Evolutionary conservation across 148 eudicot genomes (phyloP).

Genomic region (Silene uniflora): DNA sequence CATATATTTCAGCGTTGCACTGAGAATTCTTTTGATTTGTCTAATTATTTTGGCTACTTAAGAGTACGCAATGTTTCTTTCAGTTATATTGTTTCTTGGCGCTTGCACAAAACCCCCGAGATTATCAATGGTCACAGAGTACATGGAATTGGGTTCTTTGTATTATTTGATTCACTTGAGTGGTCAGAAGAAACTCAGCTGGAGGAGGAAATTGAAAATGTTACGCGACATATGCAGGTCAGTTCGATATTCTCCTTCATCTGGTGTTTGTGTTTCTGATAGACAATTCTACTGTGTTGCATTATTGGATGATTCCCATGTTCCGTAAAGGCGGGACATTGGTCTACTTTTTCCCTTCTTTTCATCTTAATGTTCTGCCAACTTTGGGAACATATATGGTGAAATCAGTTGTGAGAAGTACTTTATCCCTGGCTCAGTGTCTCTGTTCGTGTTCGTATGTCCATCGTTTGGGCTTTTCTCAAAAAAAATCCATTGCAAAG

Average conservation of each 20-base stretch:
- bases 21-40: constrained; percentile 1
- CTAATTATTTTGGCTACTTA: constrained; percentile 5
- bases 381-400: neutral
- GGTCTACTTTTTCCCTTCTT: neutral
- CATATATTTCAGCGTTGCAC: neutral
- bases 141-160: constrained; percentile 99
- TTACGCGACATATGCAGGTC: constrained; percentile 99
- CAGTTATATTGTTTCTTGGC: constrained; percentile 96
- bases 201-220: constrained; percentile 94
- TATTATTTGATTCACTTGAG: constrained; percentile 88
- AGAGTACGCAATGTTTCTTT: constrained; percentile 21
- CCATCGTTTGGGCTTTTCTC: neutral
- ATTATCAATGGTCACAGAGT: constrained; percentile 93
- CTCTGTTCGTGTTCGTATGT: neutral
- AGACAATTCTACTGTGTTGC: neutral
- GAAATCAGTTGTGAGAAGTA: neutral
- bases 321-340: neutral
- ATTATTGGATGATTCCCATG: neutral
- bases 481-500: constrained; percentile 1
- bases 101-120: constrained; percentile 96
- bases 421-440: neutral
- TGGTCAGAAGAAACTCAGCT: constrained; percentile 94
- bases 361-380: neutral
- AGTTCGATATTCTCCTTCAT: neutral
- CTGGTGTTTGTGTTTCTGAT: neutral